phyloP scores from a whole-genome alignment of 345 rosid genomes.

The Bruguiera sexangula region DNA sequence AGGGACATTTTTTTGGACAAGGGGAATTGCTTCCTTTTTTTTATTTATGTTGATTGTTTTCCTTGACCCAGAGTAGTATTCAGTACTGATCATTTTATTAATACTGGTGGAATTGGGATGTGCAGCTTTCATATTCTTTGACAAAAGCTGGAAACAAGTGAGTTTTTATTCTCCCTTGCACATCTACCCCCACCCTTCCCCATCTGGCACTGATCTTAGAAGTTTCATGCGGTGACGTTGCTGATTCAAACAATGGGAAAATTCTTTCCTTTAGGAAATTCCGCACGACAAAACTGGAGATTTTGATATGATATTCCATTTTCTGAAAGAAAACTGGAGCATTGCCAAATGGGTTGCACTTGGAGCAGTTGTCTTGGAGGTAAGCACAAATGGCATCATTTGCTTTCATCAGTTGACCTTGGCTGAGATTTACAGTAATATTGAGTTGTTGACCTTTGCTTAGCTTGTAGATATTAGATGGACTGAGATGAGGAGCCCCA shows the following conservation, averaged over 20 bases:
- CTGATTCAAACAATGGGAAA: conserved; percentile 3
- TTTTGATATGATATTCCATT: conserved; percentile 63
- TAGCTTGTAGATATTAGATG: too few species aligned
- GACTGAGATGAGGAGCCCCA: too few species aligned
- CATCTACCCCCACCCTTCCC: too few species aligned
- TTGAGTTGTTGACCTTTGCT: too few species aligned
- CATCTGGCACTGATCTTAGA: not conserved
- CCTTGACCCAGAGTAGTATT: conserved; percentile 74
- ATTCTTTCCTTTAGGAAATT: conserved; percentile 49
- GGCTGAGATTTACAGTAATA: too few species aligned
- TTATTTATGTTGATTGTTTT: conserved; percentile 29
- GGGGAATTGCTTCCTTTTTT: not conserved
- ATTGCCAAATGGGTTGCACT: conserved; percentile 91
- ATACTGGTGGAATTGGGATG: conserved; percentile 89
- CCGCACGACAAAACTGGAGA: conserved; percentile 84
- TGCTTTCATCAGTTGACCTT: too few species aligned
- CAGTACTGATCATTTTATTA: conserved; percentile 57
- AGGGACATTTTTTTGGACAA: too few species aligned
- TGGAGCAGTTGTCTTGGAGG: conserved; percentile 84
- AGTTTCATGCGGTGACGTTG: too few species aligned
- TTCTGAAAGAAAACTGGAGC: conserved; percentile 77
- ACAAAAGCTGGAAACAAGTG: conserved; percentile 83
- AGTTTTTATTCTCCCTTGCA: conserved; percentile 22
- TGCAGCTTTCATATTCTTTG: conserved; percentile 89
- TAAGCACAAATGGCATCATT: conserved; percentile 23